phyloP scores from a whole-genome alignment of 1,284 basidiomycete genomes.

The Phylloboletellus chloephorus region DNA sequence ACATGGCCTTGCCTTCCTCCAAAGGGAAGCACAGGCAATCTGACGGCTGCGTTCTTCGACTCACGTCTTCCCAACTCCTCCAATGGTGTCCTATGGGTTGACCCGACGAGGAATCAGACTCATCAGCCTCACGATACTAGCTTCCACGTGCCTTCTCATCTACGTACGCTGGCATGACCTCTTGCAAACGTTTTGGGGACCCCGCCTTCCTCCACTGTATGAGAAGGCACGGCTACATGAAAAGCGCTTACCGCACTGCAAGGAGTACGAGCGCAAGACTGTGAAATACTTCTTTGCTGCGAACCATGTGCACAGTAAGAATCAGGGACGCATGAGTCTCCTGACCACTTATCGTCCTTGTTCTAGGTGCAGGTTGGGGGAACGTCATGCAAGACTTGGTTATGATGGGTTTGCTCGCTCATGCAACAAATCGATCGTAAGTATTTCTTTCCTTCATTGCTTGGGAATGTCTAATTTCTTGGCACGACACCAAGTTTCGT shows the following conservation, averaged over 20 bases:
- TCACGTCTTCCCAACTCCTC: neutral
- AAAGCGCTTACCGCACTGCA: constrained; percentile 20
- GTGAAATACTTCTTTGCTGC: constrained; percentile 29
- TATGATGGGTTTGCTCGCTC: constrained; percentile 32
- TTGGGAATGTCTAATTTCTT: constrained; percentile 5
- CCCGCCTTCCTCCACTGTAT: constrained; percentile 24
- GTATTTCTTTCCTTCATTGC: constrained; percentile 12
- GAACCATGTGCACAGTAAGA: constrained; percentile 28
- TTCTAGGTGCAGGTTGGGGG: constrained; percentile 36
- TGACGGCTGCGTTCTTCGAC: neutral
- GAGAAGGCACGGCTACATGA: constrained; percentile 17
- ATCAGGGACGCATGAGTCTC: neutral
- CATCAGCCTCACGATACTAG: constrained; percentile 13
- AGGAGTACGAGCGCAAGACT: constrained; percentile 17
- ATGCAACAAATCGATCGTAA: constrained; percentile 32
- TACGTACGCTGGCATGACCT: constrained; percentile 11
- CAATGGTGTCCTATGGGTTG: constrained; percentile 22
- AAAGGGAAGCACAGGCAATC: constrained; percentile 3
- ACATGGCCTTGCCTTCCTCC: constrained; percentile 1
- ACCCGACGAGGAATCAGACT: constrained; percentile 24
- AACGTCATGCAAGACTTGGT: constrained; percentile 41
- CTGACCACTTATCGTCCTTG: neutral
- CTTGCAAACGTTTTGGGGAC: neutral
- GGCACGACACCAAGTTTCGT: constrained; percentile 30
- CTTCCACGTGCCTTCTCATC: constrained; percentile 6